Percentiles rank a stretch among this genome's conserved stretches.
Evolutionary conservation across 352 stramenopile species (phyloP).

Genomic region (Elongisporangium prolatum): DNA sequence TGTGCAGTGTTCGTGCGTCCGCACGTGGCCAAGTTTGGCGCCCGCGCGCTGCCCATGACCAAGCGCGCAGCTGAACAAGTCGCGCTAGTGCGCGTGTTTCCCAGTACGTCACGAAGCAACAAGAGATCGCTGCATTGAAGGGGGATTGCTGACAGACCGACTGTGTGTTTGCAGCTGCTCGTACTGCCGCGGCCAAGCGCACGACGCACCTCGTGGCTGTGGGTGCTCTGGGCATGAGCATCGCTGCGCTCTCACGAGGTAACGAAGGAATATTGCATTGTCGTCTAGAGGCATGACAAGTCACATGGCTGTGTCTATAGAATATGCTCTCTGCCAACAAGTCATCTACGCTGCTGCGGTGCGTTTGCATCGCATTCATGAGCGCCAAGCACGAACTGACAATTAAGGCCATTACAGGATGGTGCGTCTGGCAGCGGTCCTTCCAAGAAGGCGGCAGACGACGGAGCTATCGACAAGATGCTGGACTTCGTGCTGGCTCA

Average conservation of each 20-base stretch:
- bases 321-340: slow-evolving; percentile 44
- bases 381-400: no score
- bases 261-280: neutral
- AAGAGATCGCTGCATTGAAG: no score
- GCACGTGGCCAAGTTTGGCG: slow-evolving; percentile 27
- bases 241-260: slow-evolving; percentile 38
- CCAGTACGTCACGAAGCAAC: slow-evolving; percentile 16
- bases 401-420: slow-evolving; percentile 12
- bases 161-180: slow-evolving; percentile 1
- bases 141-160: neutral
- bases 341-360: slow-evolving; percentile 31
- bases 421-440: slow-evolving; percentile 21
- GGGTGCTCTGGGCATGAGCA: slow-evolving; percentile 43
- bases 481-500: slow-evolving; percentile 58
- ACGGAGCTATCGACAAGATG: slow-evolving; percentile 53
- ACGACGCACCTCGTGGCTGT: slow-evolving; percentile 24
- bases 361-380: neutral
- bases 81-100: slow-evolving; percentile 18
- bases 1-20: slow-evolving; percentile 35
- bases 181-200: slow-evolving; percentile 15
- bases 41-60: slow-evolving; percentile 18
- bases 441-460: slow-evolving; percentile 24
- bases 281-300: slow-evolving; percentile 7
- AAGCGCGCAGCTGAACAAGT: slow-evolving; percentile 26
- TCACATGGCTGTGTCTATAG: neutral